Evolutionary conservation across 1,284 basidiomycete species (phyloP).

Genomic region (Polyporus tsugae): DNA sequence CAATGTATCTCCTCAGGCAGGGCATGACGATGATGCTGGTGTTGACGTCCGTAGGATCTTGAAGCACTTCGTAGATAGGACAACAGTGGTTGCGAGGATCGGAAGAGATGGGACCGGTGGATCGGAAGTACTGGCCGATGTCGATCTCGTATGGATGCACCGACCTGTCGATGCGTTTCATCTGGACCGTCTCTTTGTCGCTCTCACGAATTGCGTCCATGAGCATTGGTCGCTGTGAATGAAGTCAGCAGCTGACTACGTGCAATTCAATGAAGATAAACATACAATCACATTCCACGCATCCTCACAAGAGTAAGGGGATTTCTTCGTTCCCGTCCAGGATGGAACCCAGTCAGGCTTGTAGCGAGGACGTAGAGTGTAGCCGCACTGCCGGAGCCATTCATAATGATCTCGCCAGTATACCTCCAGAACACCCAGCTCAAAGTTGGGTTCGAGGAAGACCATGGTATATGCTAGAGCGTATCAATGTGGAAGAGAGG

Average conservation of each 20-base stretch:
- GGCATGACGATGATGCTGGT: constrained; percentile 40
- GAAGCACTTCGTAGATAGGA: constrained; percentile 38
- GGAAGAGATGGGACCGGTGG: constrained; percentile 18
- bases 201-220: constrained; percentile 24
- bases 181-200: constrained; percentile 21
- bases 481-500: neutral
- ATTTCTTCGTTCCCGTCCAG: constrained; percentile 18
- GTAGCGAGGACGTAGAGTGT: constrained; percentile 31
- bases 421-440: neutral
- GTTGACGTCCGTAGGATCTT: constrained; percentile 21
- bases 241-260: constrained; percentile 35
- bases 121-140: constrained; percentile 22
- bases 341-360: constrained; percentile 30
- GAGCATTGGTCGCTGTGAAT: constrained; percentile 1
- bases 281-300: constrained; percentile 1
- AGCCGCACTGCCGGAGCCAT: constrained; percentile 19
- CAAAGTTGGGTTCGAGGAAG: neutral
- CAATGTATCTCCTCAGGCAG: constrained; percentile 30
- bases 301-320: constrained; percentile 20
- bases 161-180: constrained; percentile 13
- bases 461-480: neutral
- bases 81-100: constrained; percentile 40
- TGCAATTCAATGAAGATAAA: constrained; percentile 22
- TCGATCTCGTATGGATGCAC: constrained; percentile 24
- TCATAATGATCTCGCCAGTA: constrained; percentile 8